phyloP scores from a whole-genome alignment of 768 basidiomycete species.

The Amanita phalloides region DNA sequence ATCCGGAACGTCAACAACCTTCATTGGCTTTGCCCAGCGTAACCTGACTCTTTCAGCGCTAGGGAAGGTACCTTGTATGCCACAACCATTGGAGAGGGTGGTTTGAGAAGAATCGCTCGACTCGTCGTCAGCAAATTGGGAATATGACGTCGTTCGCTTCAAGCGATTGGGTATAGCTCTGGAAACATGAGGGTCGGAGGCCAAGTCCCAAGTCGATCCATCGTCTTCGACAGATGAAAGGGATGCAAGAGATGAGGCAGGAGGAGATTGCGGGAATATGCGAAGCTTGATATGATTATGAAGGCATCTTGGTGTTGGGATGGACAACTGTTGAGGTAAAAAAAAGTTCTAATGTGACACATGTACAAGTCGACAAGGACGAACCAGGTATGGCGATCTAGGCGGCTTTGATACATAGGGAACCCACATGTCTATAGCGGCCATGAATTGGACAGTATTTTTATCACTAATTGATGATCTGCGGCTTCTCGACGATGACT shows the following conservation, averaged over 20 bases:
- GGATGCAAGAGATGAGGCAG: conserved; percentile 57
- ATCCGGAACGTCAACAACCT: conserved; percentile 31
- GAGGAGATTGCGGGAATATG: conserved; percentile 52
- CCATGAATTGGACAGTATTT: conserved; percentile 65
- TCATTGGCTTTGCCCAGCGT: conserved; percentile 65
- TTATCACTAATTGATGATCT: conserved; percentile 50
- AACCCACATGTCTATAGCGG: conserved; percentile 66
- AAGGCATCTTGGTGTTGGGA: conserved; percentile 69
- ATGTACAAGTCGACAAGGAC: conserved; percentile 11
- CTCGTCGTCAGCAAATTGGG: conserved; percentile 73
- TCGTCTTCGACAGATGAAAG: conserved; percentile 72
- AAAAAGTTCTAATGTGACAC: conserved; percentile 5
- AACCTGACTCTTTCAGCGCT: conserved; percentile 67
- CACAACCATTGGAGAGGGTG: conserved; percentile 48
- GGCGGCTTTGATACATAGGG: conserved; percentile 62
- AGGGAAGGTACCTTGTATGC: conserved; percentile 70
- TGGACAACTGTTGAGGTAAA: conserved; percentile 42
- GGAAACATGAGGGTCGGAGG: conserved; percentile 67
- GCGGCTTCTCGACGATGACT: conserved; percentile 25
- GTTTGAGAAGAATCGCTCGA: conserved; percentile 59
- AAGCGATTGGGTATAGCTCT: conserved; percentile 35
- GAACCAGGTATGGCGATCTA: conserved; percentile 62
- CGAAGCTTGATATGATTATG: conserved; percentile 66
- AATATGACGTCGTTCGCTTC: conserved; percentile 50
- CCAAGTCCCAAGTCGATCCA: conserved; percentile 58